Evolutionary conservation across 176 grass and related monocot genomes (phyloP).

Genomic region (Ensete glaucum): DNA sequence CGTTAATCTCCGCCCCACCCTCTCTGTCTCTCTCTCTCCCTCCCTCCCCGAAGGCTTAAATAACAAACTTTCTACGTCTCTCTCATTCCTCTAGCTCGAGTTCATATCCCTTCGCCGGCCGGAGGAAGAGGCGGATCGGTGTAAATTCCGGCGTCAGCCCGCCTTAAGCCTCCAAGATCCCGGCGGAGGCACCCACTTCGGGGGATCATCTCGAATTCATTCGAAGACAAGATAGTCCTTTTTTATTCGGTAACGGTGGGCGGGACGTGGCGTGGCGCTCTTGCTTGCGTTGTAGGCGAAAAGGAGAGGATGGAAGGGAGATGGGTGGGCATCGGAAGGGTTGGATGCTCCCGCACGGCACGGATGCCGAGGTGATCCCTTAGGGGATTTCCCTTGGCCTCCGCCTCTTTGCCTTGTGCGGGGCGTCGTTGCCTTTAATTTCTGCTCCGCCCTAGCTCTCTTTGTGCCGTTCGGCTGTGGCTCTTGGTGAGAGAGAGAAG

Average conservation of each 20-base stretch:
- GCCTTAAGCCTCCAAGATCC: not conserved
- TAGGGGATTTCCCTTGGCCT: not conserved
- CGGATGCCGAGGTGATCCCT: constrained; percentile 19
- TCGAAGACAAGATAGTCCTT: not conserved
- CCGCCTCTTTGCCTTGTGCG: not conserved
- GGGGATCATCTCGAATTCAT: not conserved
- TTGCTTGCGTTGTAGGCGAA: constrained; percentile 12
- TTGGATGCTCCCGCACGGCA: constrained; percentile 7
- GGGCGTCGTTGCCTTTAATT: constrained; percentile 6
- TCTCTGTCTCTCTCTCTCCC: not conserved
- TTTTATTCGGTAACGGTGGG: not conserved
- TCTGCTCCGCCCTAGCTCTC: not conserved
- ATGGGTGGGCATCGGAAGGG: not conserved
- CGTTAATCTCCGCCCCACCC: not conserved
- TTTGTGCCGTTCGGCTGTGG: not conserved
- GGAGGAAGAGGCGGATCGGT: not conserved
- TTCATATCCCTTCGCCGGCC: constrained; percentile 1
- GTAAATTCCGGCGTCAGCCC: not conserved
- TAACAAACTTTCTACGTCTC: not conserved
- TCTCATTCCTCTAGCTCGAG: not conserved
- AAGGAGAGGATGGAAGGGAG: not conserved
- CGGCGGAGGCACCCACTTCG: not conserved
- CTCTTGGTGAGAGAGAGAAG: not conserved
- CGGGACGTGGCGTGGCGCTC: not conserved
- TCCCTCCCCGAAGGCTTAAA: too few relatives aligned